Percentiles rank a stretch among this genome's conserved stretches.
Conservation (phyloP, 805 yeast genomes). For the Hermanozyma aechmeae region DNA sequence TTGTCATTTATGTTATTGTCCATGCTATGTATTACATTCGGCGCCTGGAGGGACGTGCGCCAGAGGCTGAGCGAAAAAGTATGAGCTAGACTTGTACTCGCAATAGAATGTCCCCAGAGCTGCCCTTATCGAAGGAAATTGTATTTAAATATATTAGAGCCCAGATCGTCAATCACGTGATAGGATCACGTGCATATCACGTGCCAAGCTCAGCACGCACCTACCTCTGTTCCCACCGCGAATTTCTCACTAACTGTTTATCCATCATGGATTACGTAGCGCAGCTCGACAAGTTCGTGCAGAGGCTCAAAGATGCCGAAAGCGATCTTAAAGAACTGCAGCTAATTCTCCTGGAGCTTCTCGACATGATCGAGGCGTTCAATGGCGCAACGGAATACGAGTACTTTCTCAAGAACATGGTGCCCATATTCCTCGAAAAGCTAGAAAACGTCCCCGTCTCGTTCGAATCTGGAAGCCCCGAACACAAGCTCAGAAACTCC, state of each 20-base stretch:
- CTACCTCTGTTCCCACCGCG: constrained; percentile 5
- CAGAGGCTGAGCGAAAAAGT: too few species aligned
- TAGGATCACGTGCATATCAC: constrained; percentile 17
- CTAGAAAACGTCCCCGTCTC: constrained; percentile 66
- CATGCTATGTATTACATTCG: constrained; percentile 4
- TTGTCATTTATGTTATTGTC: constrained; percentile 40
- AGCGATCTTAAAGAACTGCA: constrained; percentile 54
- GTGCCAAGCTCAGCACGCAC: constrained; percentile 15
- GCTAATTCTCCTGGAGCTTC: constrained; percentile 66
- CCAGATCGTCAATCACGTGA: not conserved
- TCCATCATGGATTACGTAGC: constrained; percentile 33
- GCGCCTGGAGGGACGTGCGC: constrained; percentile 3
- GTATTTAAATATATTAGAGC: not conserved
- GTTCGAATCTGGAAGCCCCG: constrained; percentile 54
- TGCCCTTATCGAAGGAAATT: not conserved
- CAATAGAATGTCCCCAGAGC: too few species aligned
- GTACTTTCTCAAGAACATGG: constrained; percentile 54
- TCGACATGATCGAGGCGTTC: constrained; percentile 81
- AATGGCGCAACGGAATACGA: constrained; percentile 78
- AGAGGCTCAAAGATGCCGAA: constrained; percentile 46
- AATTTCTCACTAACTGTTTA: not conserved
- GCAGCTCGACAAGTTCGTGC: constrained; percentile 62
- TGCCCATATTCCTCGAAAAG: constrained; percentile 61
- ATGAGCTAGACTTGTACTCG: too few species aligned
- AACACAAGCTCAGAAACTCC: constrained; percentile 69